Evolutionary conservation across 306 rosid genomes (phyloP), one percentile per base, ranked within the genome.

Genomic region (Prunus mongolica): DNA sequence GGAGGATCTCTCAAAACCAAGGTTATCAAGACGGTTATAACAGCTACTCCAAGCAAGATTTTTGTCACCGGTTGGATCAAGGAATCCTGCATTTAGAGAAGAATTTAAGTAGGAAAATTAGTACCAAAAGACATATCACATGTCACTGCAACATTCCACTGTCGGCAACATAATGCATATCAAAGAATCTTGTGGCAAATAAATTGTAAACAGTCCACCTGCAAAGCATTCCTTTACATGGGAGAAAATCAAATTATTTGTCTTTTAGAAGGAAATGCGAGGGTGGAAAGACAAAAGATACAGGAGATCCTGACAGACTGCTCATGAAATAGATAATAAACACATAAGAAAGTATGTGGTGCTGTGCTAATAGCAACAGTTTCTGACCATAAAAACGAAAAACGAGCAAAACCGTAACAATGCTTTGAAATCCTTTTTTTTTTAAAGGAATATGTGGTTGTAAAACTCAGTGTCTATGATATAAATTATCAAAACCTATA

Each of bases 41-140:
- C 9, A 30, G 89, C 86, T 74, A 92, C 91, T n/a, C 92, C 96
- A 45, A 88, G 8, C 86, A 92, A 70, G 76, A 92, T 92, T 89
- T 80, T 86, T 27, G 93, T 92, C 72, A 92, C 83, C 4, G 98
- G 98, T 76, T 89, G 84, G 56, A 95, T 57, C 67, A 90, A 30
- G 14, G 98, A 90, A 70, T 92, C 98, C 98, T 95, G 89, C 69
- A 77, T 67, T 69, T 32, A 56, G 76, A 12, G 65, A 67, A 46
- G 30, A 6, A 62, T 32, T 32, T 56, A 25, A 71, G 50, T 6
- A 46, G 27, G 28, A 5, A 25, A 25, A 27, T 14, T 60, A 13
- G 13, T 38, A 27, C 14, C 27, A 58, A 72, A 20, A 56, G 38
- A 32, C 20, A 57, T 13, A 54, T 32, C 65, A 12, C 5, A 12